Evolutionary conservation across 352 stramenopile species (phyloP), one percentile per base, ranked within the genome.

Genomic region (Pythium dissimile): DNA sequence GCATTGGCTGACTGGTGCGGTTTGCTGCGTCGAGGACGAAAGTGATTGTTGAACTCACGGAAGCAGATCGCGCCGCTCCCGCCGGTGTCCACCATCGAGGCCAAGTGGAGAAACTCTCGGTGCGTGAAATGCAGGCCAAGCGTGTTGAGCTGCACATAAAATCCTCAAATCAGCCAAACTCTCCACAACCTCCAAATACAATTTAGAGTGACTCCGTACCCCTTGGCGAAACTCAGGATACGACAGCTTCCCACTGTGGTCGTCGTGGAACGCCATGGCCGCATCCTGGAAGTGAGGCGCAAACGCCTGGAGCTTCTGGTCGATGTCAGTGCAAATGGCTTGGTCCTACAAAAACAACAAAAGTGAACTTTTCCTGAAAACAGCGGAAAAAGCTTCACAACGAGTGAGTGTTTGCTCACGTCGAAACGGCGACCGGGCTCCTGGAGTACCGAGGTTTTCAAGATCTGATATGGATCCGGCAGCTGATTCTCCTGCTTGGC

Each of bases 61-160:
- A 82, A 86, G 52, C 73, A 77, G 49, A 84, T 86, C 51, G 82
- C 76, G 13, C 73, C 72, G 23, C 69, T 81, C 5, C 70, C 66
- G 35, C 81, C 72, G 0, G 70, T 72, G 44, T 84, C 72, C 5
- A 80, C 65, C 7, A 62, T 46, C 10, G 61, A 62, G 8, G 62
- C 70, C 6, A 86, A 35, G 34, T 79, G 66, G 2, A 69, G 60
- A 24, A 84, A 83, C 50, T 84, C 76, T 23, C 60, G 69, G 26
- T 84, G 64, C 3, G 67, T 84, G 15, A 83, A 66, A 18, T 84
- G 64, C 20, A 86, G 21, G 1, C 72, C 76, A 2, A 86, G 56
- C n/a, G 73, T 42, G 46, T 80, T 61, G 9, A 86, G 64, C 75
- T 86, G 30, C 6, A 38, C 45, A 46, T 18, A 18, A 42, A 46